Evolutionary conservation across 768 basidiomycete species (phyloP).

Genomic region (Pseudohyphozyma bogoriensis): DNA sequence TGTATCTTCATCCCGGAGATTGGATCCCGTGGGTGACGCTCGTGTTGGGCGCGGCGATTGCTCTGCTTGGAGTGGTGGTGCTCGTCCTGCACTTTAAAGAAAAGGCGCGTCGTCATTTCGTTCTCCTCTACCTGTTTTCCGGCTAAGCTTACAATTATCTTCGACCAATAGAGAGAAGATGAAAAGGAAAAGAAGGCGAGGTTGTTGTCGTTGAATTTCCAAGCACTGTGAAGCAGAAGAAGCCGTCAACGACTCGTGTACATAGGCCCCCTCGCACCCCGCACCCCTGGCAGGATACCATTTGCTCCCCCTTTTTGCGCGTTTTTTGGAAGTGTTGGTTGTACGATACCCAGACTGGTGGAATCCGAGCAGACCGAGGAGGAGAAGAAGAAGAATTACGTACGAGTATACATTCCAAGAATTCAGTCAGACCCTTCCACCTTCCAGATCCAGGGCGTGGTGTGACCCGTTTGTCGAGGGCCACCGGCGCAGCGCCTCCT

Average conservation of each 20-base stretch:
- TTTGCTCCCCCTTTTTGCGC: not conserved
- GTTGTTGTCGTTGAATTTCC: slow-evolving; percentile 96
- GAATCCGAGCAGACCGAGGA: no score
- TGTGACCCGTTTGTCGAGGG: no score
- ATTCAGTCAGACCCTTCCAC: no score
- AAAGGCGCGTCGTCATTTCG: slow-evolving; percentile 55
- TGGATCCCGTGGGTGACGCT: slow-evolving; percentile 98
- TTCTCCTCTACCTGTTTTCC: not conserved
- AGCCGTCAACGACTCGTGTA: no score
- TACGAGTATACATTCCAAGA: no score
- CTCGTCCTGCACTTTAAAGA: slow-evolving; percentile 81
- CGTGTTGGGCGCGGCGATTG: slow-evolving; percentile 63
- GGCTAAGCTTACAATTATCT: not conserved
- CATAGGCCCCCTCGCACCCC: not conserved
- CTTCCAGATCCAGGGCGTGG: no score
- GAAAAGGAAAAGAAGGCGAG: slow-evolving; percentile 76
- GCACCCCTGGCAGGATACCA: not conserved
- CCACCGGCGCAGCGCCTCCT: no score
- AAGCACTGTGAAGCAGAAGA: slow-evolving; percentile 59
- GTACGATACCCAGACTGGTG: no score
- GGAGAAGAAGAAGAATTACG: no score
- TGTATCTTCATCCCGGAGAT: slow-evolving; percentile 85
- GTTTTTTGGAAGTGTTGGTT: no score
- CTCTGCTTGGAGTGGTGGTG: slow-evolving; percentile 67
- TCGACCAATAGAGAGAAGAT: slow-evolving; percentile 63